Evolutionary conservation across 306 rosid genomes (phyloP).

Genomic region (Dryas alaskensis): DNA sequence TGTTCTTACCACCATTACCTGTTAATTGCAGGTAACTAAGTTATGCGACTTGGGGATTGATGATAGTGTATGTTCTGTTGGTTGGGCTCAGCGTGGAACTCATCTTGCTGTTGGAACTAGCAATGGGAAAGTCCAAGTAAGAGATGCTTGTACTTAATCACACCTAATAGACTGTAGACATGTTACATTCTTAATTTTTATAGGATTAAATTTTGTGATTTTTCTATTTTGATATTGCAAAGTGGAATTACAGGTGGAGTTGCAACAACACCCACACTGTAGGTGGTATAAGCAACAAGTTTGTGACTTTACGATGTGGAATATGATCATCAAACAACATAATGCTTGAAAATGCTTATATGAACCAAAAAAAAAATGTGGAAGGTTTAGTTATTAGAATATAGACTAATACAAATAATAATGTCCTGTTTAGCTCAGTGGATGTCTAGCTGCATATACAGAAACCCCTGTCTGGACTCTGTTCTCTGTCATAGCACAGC

Average conservation of each 20-base stretch:
- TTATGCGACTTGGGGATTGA: conserved; percentile 92
- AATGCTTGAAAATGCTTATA: neutral
- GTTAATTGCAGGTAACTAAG: conserved; percentile 73
- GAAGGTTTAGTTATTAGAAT: neutral
- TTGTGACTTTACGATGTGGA: neutral
- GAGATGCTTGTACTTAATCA: conserved; percentile 18
- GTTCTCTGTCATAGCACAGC: neutral
- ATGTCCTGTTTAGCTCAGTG: neutral
- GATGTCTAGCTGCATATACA: neutral
- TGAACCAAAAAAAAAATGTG: neutral
- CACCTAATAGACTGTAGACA: too few species aligned
- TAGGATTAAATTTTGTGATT: neutral
- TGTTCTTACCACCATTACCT: conserved; percentile 22
- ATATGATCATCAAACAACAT: neutral
- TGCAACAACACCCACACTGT: neutral
- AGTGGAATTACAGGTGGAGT: neutral
- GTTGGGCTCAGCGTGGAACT: conserved; percentile 97
- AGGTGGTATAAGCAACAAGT: neutral
- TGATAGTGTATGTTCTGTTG: conserved; percentile 92
- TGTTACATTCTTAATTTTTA: neutral
- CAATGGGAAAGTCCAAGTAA: conserved; percentile 90
- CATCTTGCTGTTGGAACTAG: conserved; percentile 97
- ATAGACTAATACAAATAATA: neutral
- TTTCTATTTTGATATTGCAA: neutral
- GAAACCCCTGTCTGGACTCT: neutral